Base-by-base conservation (phyloP, 257 asterid genomes). In the Solanum rostratum region DNA sequence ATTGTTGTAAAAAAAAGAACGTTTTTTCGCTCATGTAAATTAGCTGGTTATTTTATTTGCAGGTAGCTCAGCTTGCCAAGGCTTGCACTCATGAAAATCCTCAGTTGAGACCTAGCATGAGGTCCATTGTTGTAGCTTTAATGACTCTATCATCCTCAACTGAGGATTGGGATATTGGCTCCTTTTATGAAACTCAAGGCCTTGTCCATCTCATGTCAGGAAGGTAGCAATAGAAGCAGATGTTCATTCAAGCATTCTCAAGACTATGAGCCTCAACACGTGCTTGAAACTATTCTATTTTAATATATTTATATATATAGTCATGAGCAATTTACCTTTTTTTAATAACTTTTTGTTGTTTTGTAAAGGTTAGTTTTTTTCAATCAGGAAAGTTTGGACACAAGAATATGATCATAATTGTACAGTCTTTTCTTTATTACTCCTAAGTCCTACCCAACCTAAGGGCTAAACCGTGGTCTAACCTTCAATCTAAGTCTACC, bases 131-230 rank as follows among this genome's bases (percentile, higher is more conserved):
- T 22, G 97, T 93, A 54, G 95, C 98, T 22, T 88, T 96, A 2
- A 96, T 94, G 98, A 96, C 99, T 59, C 83, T 94, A 1, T 93
- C 99, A 50, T 94, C 98, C 71, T 90, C 97, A 29, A 86, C 94
- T 29, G 97, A 92, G 91, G 98, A 93, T 87, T 96, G 99, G 98
- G 97, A 94, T 85, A 92, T 94, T 65, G 97, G 96, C 45, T 89
- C 98, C 50, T 94, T 94, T 54, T 94, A 94, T 83, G 94, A 94
- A 87, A 92, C 92, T 71, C 97, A 92, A 57, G 97, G 93, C 10
- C 88, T 94, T 10, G 90, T 85, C 27, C 92, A 92, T 84, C 92
- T 93, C 0, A 89, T 94, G 93, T 88, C 99, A 0, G 97, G 97
- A 16, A 88, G 97, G 52, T 92, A 92, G 63, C 46, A 27, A 50